These are phyloP conservation scores for Panus rudis DNA, from an alignment of 768 basidiomycete species.

Conservation along the genomic window DNA sequence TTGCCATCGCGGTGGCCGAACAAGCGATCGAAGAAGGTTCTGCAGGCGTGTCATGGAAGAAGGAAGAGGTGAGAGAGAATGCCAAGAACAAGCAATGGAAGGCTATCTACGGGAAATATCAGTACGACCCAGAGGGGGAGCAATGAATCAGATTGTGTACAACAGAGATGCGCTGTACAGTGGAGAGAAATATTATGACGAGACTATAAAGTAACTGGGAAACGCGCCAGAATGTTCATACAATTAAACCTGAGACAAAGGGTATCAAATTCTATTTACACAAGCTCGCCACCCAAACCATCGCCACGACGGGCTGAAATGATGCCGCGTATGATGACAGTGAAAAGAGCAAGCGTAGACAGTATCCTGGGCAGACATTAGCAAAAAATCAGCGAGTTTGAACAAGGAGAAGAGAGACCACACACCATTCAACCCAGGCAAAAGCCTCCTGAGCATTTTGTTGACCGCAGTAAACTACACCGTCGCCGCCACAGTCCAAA, in stretches of 20 bases:
- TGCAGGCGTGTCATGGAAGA: conserved; percentile 51
- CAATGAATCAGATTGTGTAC: too few species aligned
- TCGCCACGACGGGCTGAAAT: conserved; percentile 56
- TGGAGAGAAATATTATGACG: too few species aligned
- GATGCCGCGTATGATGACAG: conserved; percentile 56
- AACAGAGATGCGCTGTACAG: too few species aligned
- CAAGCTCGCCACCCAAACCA: conserved; percentile 55
- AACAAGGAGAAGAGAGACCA: conserved; percentile 1
- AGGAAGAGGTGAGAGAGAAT: conserved; percentile 46
- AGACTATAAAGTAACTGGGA: too few species aligned
- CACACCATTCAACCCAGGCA: conserved; percentile 70
- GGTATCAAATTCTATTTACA: too few species aligned
- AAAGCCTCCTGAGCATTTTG: conserved; percentile 71
- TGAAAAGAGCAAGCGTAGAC: conserved; percentile 51
- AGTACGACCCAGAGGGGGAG: conserved; percentile 51
- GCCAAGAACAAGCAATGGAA: conserved; percentile 52
- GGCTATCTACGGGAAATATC: conserved; percentile 58
- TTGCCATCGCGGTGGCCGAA: conserved; percentile 77
- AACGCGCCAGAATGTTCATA: too few species aligned
- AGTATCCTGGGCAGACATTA: conserved; percentile 41
- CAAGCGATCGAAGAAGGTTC: conserved; percentile 70
- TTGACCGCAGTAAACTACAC: conserved; percentile 63
- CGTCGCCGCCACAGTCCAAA: conserved; percentile 45
- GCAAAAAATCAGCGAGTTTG: background rate
- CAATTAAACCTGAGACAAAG: too few species aligned